phyloP scores from a whole-genome alignment of 129 eudicot species.

The Flaveria bidentis region DNA sequence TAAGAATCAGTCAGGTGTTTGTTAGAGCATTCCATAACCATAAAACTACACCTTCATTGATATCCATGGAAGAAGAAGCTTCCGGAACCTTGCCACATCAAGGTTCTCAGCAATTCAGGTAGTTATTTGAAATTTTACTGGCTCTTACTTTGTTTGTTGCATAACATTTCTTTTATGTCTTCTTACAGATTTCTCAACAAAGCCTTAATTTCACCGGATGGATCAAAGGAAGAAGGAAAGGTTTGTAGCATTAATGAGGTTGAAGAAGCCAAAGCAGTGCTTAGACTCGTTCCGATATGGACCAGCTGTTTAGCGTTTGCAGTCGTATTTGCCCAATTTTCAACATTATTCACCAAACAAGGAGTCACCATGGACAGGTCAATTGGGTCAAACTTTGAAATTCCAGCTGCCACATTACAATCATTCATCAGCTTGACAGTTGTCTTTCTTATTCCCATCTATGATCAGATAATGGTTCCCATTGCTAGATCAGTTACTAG shows the following conservation, averaged over 20 bases:
- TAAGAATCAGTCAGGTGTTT: slow-evolving; percentile 48
- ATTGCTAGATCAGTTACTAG: slow-evolving; percentile 44
- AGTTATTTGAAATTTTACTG: background rate
- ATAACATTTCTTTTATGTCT: background rate
- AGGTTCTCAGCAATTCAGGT: slow-evolving; percentile 47
- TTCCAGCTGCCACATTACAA: slow-evolving; percentile 74
- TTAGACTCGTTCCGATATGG: slow-evolving; percentile 59
- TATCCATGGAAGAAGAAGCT: slow-evolving; percentile 46
- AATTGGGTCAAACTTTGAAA: slow-evolving; percentile 35
- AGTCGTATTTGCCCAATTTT: slow-evolving; percentile 49
- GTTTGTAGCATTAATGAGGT: slow-evolving; percentile 34
- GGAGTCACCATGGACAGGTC: slow-evolving; percentile 67
- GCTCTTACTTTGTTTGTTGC: background rate
- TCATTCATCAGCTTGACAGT: slow-evolving; percentile 39
- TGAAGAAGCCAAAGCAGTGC: slow-evolving; percentile 54
- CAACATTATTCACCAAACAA: slow-evolving; percentile 74
- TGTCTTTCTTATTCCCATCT: slow-evolving; percentile 51
- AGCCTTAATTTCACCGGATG: slow-evolving; percentile 47
- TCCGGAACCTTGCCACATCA: slow-evolving; percentile 44
- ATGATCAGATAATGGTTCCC: slow-evolving; percentile 58
- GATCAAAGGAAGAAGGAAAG: slow-evolving; percentile 35
- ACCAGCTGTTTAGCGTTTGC: slow-evolving; percentile 48
- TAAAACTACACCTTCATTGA: slow-evolving; percentile 30
- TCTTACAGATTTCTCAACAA: slow-evolving; percentile 52
- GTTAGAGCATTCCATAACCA: slow-evolving; percentile 45